Evolutionary conservation across 2,329 filamentous ascomycete species (phyloP).

Genomic region (Ophiostoma angusticollis): DNA sequence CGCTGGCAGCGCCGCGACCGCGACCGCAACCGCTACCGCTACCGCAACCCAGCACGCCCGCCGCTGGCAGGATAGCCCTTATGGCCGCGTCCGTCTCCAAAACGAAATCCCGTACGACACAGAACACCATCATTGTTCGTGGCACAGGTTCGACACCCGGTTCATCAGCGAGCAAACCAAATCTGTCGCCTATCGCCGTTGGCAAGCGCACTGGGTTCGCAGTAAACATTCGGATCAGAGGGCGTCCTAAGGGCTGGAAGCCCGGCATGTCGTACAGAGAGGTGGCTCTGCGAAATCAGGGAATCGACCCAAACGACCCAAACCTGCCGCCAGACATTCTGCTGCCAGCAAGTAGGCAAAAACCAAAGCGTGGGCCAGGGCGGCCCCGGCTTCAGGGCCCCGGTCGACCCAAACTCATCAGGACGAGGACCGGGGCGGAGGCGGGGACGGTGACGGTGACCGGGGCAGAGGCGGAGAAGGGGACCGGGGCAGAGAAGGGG

Average conservation of each 20-base stretch:
- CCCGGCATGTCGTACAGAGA: constrained; percentile 21
- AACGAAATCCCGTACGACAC: not conserved
- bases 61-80: not conserved
- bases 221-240: constrained; percentile 17
- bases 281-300: constrained; percentile 12
- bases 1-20: no score
- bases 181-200: constrained; percentile 3
- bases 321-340: constrained; percentile 4
- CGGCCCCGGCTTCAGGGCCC: constrained; percentile 2
- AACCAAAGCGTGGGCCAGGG: constrained; percentile 8
- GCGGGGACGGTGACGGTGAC: no score
- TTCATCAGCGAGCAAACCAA: not conserved
- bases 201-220: constrained; percentile 2
- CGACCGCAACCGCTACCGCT: not conserved
- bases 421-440: not conserved
- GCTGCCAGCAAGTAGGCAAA: constrained; percentile 3
- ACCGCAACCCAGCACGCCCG: not conserved
- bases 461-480: no score
- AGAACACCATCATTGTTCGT: not conserved
- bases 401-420: not conserved
- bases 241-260: constrained; percentile 37
- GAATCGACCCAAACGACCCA: constrained; percentile 5
- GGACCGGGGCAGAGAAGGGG: no score
- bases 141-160: not conserved
- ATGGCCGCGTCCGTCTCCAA: not conserved